Evolutionary conservation across 2,329 filamentous ascomycete genomes (phyloP).

Genomic region (Penicillium palitans): DNA sequence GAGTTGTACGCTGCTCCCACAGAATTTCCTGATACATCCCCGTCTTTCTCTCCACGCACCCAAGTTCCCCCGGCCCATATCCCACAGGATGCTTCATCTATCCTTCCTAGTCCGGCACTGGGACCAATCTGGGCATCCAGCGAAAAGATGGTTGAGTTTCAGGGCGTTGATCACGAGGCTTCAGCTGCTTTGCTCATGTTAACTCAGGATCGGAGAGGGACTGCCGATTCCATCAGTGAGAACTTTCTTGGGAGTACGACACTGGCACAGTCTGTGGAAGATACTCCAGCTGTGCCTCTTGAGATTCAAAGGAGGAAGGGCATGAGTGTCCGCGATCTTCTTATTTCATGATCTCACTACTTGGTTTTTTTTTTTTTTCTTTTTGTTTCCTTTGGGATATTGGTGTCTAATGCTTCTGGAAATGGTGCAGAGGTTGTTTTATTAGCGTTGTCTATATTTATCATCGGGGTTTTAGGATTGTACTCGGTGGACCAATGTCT

Average conservation of each 20-base stretch:
- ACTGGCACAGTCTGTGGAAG: conserved; percentile 5
- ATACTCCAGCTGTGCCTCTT: not conserved
- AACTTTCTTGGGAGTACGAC: conserved; percentile 13
- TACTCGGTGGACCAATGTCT: not conserved
- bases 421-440: not conserved
- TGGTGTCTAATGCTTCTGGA: not conserved
- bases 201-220: conserved; percentile 70
- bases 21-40: conserved; percentile 30
- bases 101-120: conserved; percentile 41
- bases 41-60: conserved; percentile 36
- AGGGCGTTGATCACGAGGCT: conserved; percentile 69
- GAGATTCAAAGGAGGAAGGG: conserved; percentile 43
- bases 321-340: conserved; percentile 58
- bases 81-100: conserved; percentile 29
- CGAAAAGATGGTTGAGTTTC: conserved; percentile 26
- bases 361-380: conserved; percentile 1
- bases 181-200: conserved; percentile 87
- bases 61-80: conserved; percentile 25
- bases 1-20: conserved; percentile 29
- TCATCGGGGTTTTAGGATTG: not conserved
- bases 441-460: conserved; percentile 1
- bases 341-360: conserved; percentile 46
- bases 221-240: conserved; percentile 35
- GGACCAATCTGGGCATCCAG: conserved; percentile 29
- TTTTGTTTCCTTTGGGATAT: conserved; percentile 2